Conservation (phyloP, 805 yeast genomes). For the Candida tibetensis region DNA sequence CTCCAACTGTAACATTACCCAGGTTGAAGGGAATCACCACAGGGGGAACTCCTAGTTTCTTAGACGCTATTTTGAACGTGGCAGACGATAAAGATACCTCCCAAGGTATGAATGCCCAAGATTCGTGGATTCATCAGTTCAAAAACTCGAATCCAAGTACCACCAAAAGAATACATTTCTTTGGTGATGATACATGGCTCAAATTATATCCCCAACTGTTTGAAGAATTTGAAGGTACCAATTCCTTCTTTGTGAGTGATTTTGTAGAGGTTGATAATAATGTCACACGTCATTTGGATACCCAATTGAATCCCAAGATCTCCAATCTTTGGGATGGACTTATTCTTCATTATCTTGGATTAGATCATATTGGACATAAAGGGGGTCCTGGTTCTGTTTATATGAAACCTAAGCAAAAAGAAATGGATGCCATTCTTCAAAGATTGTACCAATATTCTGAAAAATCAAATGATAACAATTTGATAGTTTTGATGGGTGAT, state of each 20-base stretch:
- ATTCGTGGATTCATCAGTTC: slow-evolving; percentile 84
- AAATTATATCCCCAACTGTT: slow-evolving; percentile 79
- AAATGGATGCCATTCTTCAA: slow-evolving; percentile 74
- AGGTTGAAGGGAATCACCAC: slow-evolving; percentile 90
- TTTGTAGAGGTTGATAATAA: slow-evolving; percentile 91
- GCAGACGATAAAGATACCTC: slow-evolving; percentile 83
- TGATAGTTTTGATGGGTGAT: slow-evolving; percentile 81
- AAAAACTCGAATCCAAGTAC: slow-evolving; percentile 14
- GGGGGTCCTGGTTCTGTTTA: slow-evolving; percentile 82
- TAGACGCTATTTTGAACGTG: slow-evolving; percentile 90
- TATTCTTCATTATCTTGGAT: slow-evolving; percentile 85
- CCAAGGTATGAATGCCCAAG: slow-evolving; percentile 67
- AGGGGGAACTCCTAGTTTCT: slow-evolving; percentile 89
- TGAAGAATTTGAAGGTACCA: slow-evolving; percentile 74
- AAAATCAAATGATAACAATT: slow-evolving; percentile 37
- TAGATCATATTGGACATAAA: slow-evolving; percentile 97
- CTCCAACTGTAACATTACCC: slow-evolving; percentile 96
- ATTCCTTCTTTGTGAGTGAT: slow-evolving; percentile 92
- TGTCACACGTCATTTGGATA: slow-evolving; percentile 81
- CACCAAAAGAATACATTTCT: slow-evolving; percentile 63
- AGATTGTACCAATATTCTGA: slow-evolving; percentile 41
- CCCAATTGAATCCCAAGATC: slow-evolving; percentile 42
- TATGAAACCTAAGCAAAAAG: slow-evolving; percentile 80
- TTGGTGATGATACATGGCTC: slow-evolving; percentile 98
- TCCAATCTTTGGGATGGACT: slow-evolving; percentile 72